These are phyloP conservation scores for Quercus variabilis DNA, from an alignment of 306 rosid genomes.

Conservation along the genomic window DNA sequence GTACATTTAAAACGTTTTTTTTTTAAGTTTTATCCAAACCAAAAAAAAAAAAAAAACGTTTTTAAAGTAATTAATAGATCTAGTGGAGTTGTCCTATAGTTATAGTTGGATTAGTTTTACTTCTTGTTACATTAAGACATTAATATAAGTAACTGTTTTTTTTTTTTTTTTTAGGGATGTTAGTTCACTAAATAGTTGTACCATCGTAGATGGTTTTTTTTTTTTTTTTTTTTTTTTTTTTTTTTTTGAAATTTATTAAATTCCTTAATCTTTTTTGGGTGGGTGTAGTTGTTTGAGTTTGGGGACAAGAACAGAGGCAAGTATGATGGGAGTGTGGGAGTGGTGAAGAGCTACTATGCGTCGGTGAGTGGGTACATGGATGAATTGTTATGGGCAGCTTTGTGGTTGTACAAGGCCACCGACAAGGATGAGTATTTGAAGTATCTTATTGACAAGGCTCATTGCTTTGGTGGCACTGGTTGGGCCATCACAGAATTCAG, in stretches of 20 bases:
- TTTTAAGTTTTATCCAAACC: neutral
- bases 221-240: too few relatives aligned
- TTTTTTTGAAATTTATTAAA: neutral
- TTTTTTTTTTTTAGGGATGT: too few relatives aligned
- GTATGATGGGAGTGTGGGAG: constrained; percentile 75
- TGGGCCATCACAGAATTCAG: constrained; percentile 98
- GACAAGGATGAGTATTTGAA: constrained; percentile 62
- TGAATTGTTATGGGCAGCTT: constrained; percentile 91
- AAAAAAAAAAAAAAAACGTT: too few relatives aligned
- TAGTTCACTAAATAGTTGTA: neutral
- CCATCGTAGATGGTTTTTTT: neutral
- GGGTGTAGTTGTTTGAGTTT: constrained; percentile 71
- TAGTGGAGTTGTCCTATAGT: neutral
- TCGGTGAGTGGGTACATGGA: constrained; percentile 99
- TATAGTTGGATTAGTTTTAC: constrained; percentile 2
- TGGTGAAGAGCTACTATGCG: constrained; percentile 89
- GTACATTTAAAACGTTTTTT: constrained; percentile 21
- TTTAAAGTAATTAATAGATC: neutral
- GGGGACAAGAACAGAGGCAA: constrained; percentile 86
- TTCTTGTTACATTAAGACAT: neutral
- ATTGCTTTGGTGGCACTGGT: constrained; percentile 77
- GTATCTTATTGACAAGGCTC: constrained; percentile 59
- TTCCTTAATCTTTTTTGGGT: neutral
- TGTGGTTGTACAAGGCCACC: constrained; percentile 98
- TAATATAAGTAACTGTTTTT: too few relatives aligned